Evolutionary conservation across 768 basidiomycete genomes (phyloP).

Genomic region (Collybia nuda): DNA sequence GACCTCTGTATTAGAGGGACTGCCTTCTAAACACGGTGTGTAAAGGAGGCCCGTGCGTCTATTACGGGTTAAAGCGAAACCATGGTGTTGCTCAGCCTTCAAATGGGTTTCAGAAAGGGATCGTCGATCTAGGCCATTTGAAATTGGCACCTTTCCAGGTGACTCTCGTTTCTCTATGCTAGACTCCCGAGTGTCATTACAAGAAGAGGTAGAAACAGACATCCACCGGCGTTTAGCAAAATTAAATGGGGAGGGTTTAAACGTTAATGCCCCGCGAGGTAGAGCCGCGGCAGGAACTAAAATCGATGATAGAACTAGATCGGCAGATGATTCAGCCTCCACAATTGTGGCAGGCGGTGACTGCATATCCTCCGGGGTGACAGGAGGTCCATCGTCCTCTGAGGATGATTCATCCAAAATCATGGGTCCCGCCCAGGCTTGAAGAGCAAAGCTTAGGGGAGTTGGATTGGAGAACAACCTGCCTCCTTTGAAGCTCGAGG

Average conservation of each 20-base stretch:
- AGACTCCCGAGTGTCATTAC: too few species aligned
- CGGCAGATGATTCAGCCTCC: constrained; percentile 11
- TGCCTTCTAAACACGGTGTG: not conserved
- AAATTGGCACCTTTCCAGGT: too few species aligned
- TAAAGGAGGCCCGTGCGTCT: too few species aligned
- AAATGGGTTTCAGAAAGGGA: not conserved
- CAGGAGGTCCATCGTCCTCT: constrained; percentile 54
- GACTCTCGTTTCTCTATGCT: too few species aligned
- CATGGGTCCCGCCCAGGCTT: constrained; percentile 53
- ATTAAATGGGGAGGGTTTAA: constrained; percentile 62
- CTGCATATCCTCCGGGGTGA: constrained; percentile 55
- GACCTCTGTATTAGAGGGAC: constrained; percentile 22
- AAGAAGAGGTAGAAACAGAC: constrained; percentile 27
- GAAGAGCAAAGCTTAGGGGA: constrained; percentile 57
- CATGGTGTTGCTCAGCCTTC: constrained; percentile 8
- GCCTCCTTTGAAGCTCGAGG: constrained; percentile 42
- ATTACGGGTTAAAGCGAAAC: too few species aligned
- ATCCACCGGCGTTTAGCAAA: constrained; percentile 66
- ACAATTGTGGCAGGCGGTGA: constrained; percentile 37
- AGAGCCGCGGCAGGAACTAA: constrained; percentile 14
- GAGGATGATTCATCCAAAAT: constrained; percentile 41
- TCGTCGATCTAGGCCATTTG: constrained; percentile 2
- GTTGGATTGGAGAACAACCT: constrained; percentile 58
- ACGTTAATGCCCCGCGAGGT: constrained; percentile 44
- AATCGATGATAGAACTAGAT: constrained; percentile 8